Evolutionary conservation across 768 basidiomycete species (phyloP).

Genomic region (Leccinum broughii): DNA sequence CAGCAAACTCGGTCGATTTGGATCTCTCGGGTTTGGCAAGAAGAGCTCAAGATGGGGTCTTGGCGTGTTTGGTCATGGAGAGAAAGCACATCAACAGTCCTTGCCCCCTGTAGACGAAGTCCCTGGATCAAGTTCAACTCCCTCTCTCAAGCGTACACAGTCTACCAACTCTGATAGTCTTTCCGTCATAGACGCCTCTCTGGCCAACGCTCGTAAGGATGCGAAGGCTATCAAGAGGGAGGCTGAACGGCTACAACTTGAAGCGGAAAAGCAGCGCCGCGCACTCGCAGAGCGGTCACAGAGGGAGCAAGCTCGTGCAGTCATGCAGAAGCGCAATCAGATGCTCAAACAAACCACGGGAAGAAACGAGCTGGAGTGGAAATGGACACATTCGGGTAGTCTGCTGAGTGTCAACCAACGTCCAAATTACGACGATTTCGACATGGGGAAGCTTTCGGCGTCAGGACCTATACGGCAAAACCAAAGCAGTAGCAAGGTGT

Average conservation of each 20-base stretch:
- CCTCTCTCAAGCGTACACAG: slow-evolving; percentile 76
- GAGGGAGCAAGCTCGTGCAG: slow-evolving; percentile 87
- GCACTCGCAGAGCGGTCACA: slow-evolving; percentile 71
- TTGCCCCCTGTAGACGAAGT: slow-evolving; percentile 76
- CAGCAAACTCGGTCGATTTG: slow-evolving; percentile 58
- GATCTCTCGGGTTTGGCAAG: slow-evolving; percentile 64
- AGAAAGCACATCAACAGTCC: slow-evolving; percentile 60
- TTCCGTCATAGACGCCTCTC: slow-evolving; percentile 54
- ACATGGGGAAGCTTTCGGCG: slow-evolving; percentile 53
- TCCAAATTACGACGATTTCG: slow-evolving; percentile 29
- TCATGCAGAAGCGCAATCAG: slow-evolving; percentile 86
- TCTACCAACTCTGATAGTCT: slow-evolving; percentile 75
- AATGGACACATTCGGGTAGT: slow-evolving; percentile 41
- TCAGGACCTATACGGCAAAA: slow-evolving; percentile 67
- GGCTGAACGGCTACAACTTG: slow-evolving; percentile 71
- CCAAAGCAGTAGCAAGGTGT: slow-evolving; percentile 41
- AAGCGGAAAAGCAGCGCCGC: slow-evolving; percentile 84
- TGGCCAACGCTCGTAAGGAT: slow-evolving; percentile 47
- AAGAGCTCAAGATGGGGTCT: slow-evolving; percentile 69
- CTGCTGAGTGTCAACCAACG: slow-evolving; percentile 41
- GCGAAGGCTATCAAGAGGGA: slow-evolving; percentile 81
- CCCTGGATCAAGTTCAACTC: slow-evolving; percentile 52
- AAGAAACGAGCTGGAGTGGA: slow-evolving; percentile 65
- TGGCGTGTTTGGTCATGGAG: slow-evolving; percentile 67
- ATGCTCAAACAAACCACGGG: slow-evolving; percentile 58